A percentile compares a stretch with the other conserved stretches of the same genome.
Evolutionary conservation across 2,329 filamentous ascomycete genomes (phyloP).

Genomic region (Fusarium sp.): DNA sequence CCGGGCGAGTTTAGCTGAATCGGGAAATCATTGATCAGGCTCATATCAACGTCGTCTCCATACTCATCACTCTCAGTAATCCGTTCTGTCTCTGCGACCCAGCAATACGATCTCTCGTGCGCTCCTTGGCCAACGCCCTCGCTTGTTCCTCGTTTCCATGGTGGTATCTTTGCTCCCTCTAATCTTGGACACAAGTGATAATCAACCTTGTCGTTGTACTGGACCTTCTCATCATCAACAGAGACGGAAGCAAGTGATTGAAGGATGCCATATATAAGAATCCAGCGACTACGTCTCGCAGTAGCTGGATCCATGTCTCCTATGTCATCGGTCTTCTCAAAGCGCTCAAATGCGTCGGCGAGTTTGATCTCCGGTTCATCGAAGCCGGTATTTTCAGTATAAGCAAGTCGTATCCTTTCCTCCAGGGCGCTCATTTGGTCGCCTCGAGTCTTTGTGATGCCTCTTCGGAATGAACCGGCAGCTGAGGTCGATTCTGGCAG

Average conservation of each 20-base stretch:
- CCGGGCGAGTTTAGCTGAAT: conserved; percentile 14
- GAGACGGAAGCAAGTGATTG: conserved; percentile 69
- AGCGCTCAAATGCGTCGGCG: conserved; percentile 64
- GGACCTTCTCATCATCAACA: conserved; percentile 64
- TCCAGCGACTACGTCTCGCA: conserved; percentile 68
- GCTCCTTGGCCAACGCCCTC: conserved; percentile 49
- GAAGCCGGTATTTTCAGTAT: conserved; percentile 69
- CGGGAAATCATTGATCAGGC: conserved; percentile 7
- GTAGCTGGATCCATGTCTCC: conserved; percentile 62
- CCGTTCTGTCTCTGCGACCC: conserved; percentile 52
- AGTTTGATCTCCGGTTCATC: conserved; percentile 65
- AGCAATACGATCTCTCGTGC: conserved; percentile 65
- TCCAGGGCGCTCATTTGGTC: conserved; percentile 49
- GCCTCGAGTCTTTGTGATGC: conserved; percentile 43
- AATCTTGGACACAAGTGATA: conserved; percentile 68
- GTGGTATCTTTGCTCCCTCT: conserved; percentile 54
- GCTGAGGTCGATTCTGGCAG: conserved; percentile 63
- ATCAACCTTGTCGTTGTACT: conserved; percentile 61
- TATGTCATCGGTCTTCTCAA: conserved; percentile 64
- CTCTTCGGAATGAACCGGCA: conserved; percentile 43
- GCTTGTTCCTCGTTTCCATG: conserved; percentile 56
- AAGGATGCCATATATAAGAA: conserved; percentile 68
- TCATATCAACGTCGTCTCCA: conserved; percentile 8
- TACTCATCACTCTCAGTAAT: conserved; percentile 12
- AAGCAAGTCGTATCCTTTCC: conserved; percentile 63